A percentile compares a stretch with the other conserved stretches of the same genome.
Conservation (phyloP, 1,284 basidiomycete genomes). For the Mixia osmundae region DNA sequence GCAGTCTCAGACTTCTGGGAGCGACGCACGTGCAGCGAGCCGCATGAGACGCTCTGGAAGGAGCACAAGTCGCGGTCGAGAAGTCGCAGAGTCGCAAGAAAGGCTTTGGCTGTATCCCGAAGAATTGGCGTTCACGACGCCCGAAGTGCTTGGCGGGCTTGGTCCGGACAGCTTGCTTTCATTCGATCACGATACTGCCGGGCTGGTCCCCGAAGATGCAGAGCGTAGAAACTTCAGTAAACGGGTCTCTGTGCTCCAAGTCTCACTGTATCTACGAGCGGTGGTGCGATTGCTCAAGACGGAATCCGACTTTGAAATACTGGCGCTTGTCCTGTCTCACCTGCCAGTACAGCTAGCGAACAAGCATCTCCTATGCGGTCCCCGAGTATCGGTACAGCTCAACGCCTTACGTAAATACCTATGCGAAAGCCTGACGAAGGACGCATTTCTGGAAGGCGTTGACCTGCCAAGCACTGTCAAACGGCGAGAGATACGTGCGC, state of each 20-base stretch:
- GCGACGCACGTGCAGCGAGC: not conserved
- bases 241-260: conserved; percentile 35
- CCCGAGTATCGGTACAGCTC: conserved; percentile 42
- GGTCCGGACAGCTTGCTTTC: conserved; percentile 16
- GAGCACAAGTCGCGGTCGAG: not conserved
- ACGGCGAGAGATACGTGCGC: conserved; percentile 58
- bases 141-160: conserved; percentile 22
- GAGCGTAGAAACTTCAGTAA: conserved; percentile 22
- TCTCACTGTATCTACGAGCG: conserved; percentile 50
- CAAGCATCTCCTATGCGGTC: conserved; percentile 91
- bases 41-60: not conserved
- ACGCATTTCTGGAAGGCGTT: conserved; percentile 35
- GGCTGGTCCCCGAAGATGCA: conserved; percentile 29
- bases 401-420: conserved; percentile 41
- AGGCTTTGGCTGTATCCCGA: conserved; percentile 63
- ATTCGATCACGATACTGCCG: conserved; percentile 17
- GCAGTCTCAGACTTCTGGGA: no score
- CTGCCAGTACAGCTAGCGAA: conserved; percentile 78
- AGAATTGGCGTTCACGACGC: conserved; percentile 38
- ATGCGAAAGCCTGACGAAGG: conserved; percentile 38
- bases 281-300: conserved; percentile 44
- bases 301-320: conserved; percentile 76
- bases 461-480: conserved; percentile 30
- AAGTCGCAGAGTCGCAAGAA: not conserved
- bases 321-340: conserved; percentile 78